phyloP scores from a whole-genome alignment of 306 rosid species.

The Vachellia collinsii region DNA sequence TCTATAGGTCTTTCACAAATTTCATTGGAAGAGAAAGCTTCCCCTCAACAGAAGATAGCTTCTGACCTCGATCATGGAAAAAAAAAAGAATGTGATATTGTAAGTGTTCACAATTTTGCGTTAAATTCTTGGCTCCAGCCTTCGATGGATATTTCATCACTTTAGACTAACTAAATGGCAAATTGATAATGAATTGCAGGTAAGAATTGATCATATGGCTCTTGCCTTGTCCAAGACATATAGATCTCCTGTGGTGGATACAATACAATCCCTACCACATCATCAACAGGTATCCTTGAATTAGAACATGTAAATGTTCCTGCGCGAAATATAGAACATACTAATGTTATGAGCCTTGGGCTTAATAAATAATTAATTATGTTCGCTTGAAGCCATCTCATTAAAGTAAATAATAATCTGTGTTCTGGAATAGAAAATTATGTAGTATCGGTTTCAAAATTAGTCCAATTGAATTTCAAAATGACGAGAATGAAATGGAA shows the following conservation, averaged over 20 bases:
- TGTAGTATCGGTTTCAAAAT: not conserved
- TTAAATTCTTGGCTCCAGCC: constrained; percentile 6
- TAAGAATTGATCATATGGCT: constrained; percentile 85
- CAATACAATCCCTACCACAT: constrained; percentile 90
- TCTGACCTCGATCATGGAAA: constrained; percentile 38
- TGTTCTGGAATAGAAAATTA: constrained; percentile 2
- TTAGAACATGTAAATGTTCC: constrained; percentile 22
- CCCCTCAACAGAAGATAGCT: constrained; percentile 42
- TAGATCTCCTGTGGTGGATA: constrained; percentile 80
- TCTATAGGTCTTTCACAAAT: constrained; percentile 42
- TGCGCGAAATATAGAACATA: not conserved
- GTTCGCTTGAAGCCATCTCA: not conserved
- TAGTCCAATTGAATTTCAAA: constrained; percentile 3
- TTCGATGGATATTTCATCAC: not conserved
- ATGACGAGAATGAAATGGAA: not conserved
- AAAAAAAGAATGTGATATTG: constrained; percentile 56
- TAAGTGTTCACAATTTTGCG: constrained; percentile 42
- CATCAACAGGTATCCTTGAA: constrained; percentile 85
- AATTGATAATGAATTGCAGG: constrained; percentile 56
- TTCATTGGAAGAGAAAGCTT: constrained; percentile 45
- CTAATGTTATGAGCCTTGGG: not conserved
- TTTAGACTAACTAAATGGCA: not conserved
- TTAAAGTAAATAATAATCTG: not conserved
- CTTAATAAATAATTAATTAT: not conserved
- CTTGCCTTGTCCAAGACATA: constrained; percentile 82